Evolutionary conservation across 352 stramenopile genomes (phyloP).

Genomic region (Pythium plurisporium): DNA sequence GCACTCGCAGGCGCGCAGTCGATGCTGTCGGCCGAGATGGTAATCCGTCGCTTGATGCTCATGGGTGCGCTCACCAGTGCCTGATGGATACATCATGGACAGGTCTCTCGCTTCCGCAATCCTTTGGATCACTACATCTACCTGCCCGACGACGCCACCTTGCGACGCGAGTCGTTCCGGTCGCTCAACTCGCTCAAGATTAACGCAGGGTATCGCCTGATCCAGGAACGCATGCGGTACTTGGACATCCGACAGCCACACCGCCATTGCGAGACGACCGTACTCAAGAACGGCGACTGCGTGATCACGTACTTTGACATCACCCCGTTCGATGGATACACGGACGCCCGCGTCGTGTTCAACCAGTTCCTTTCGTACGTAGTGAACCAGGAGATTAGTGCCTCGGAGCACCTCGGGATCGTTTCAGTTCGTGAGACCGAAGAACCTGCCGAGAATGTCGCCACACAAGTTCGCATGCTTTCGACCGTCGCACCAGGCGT

Average conservation of each 20-base stretch:
- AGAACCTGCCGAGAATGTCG: not conserved
- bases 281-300: conserved; percentile 13
- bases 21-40: conserved; percentile 3
- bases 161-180: conserved; percentile 4
- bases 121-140: conserved; percentile 18
- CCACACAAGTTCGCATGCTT: conserved; percentile 2
- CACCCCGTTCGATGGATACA: conserved; percentile 7
- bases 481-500: not conserved
- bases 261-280: conserved; percentile 6
- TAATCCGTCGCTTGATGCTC: not conserved
- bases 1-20: conserved; percentile 9
- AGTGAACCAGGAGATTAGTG: conserved; percentile 6
- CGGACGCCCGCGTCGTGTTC: conserved; percentile 9
- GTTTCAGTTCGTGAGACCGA: conserved; percentile 14
- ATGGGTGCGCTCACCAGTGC: too few species aligned
- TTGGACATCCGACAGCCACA: conserved; percentile 12
- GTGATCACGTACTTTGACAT: conserved; percentile 12
- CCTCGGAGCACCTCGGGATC: conserved; percentile 17
- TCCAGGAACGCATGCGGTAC: conserved; percentile 5
- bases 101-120: conserved; percentile 9
- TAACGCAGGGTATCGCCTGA: not conserved
- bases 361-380: conserved; percentile 10
- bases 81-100: too few species aligned
- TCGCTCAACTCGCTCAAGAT: not conserved
- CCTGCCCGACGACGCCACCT: not conserved